A percentile compares a stretch with the other conserved stretches of the same genome.
phyloP scores from a whole-genome alignment of 345 rosid species.

The Capsella bursapastoris region DNA sequence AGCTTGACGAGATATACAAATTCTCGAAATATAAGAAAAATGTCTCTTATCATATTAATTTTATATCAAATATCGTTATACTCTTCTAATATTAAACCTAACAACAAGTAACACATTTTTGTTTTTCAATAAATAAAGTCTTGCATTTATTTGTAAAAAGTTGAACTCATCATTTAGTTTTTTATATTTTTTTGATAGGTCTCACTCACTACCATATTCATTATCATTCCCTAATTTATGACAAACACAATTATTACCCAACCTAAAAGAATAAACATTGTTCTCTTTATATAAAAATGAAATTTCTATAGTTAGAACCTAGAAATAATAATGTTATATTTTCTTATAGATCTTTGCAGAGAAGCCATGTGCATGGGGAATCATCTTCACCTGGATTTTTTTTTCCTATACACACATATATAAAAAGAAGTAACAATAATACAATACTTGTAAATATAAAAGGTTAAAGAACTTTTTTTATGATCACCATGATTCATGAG shows the following conservation, averaged over 20 bases:
- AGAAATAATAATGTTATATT: background rate
- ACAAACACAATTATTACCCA: constrained; percentile 26
- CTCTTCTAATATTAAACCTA: background rate
- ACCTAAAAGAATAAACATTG: background rate
- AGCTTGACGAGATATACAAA: no score
- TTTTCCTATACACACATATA: constrained; percentile 22
- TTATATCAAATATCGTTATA: no score
- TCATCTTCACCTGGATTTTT: constrained; percentile 32
- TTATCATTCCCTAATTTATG: constrained; percentile 22
- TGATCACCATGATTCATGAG: constrained; percentile 41
- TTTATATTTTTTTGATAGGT: constrained; percentile 5
- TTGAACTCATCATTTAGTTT: background rate
- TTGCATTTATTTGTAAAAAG: background rate
- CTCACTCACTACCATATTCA: constrained; percentile 17
- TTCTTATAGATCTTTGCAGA: constrained; percentile 38
- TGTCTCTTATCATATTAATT: no score
- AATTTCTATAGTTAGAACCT: background rate
- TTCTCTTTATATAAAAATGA: background rate
- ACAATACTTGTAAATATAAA: constrained; percentile 1
- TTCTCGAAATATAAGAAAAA: no score
- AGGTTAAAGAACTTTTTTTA: constrained; percentile 3
- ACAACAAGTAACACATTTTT: background rate
- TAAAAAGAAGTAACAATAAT: constrained; percentile 24
- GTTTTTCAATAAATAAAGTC: background rate
- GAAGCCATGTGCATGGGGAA: constrained; percentile 48